A percentile compares a stretch with the other conserved stretches of the same genome.
These are phyloP conservation scores for Haplosporangium gracile DNA, from an alignment of 192 early-diverging fungal genomes.

Conservation along the genomic window DNA sequence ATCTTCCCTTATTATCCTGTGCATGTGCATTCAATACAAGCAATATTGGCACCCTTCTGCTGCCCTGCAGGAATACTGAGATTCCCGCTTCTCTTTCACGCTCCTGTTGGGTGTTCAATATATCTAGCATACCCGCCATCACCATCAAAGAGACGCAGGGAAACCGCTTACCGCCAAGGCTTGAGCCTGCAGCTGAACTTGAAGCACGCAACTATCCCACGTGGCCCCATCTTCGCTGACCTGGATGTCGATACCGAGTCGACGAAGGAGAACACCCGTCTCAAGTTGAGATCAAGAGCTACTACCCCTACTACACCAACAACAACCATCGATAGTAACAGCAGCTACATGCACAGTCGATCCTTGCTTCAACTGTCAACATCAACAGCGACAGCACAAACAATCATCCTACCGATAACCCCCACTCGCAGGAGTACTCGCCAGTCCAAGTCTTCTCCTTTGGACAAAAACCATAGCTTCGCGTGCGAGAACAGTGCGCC, in stretches of 20 bases:
- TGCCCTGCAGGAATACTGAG: not conserved
- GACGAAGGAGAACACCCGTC: not conserved
- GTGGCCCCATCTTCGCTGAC: not conserved
- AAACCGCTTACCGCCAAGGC: not conserved
- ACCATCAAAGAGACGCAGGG: slow-evolving; percentile 12
- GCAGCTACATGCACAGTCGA: not conserved
- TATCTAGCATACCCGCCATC: slow-evolving; percentile 4
- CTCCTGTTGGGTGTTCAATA: not conserved
- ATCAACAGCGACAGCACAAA: not conserved
- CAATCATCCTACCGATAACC: slow-evolving; percentile 14
- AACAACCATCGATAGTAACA: not conserved
- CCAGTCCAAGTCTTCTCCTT: not conserved
- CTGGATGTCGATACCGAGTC: not conserved
- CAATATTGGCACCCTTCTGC: not conserved
- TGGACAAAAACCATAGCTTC: not conserved
- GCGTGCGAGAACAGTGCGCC: not conserved
- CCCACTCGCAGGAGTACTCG: slow-evolving; percentile 17
- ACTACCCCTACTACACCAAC: not conserved
- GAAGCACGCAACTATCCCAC: not conserved
- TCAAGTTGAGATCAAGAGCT: not conserved
- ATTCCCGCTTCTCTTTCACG: not conserved
- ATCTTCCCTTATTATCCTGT: not conserved
- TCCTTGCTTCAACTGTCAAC: not conserved
- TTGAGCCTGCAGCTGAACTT: slow-evolving; percentile 1
- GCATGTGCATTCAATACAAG: too few species aligned